phyloP scores from a whole-genome alignment of 83 land plant species.

The Diphasiastrum complanatum region DNA sequence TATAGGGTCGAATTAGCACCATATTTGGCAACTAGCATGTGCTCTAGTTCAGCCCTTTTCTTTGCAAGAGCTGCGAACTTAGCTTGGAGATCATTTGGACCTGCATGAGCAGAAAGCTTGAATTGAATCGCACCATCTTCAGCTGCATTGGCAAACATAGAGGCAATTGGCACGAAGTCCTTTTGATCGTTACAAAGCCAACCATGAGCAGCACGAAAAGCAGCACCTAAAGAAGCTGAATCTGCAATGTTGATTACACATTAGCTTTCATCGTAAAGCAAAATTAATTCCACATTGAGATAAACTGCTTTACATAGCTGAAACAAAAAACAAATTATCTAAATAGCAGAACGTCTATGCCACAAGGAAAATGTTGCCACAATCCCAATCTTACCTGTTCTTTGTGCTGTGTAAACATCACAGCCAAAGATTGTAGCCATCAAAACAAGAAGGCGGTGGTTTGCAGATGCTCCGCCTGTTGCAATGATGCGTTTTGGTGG shows the following conservation, averaged over 20 bases:
- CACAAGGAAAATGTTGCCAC: background rate
- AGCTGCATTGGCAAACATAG: conserved; percentile 7
- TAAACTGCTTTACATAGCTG: background rate
- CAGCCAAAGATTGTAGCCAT: conserved; percentile 86
- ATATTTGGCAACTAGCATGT: conserved; percentile 16
- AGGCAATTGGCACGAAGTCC: conserved; percentile 19
- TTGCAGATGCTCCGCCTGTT: conserved; percentile 97
- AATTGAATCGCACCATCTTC: conserved; percentile 17
- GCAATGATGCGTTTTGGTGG: conserved; percentile 90
- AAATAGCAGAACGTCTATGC: background rate
- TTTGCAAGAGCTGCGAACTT: conserved; percentile 12
- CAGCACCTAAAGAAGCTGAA: conserved; percentile 96
- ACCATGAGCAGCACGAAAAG: conserved; percentile 93
- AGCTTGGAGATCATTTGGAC: conserved; percentile 3
- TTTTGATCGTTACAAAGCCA: conserved; percentile 25
- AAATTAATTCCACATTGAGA: background rate
- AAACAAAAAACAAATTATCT: conserved; percentile 4
- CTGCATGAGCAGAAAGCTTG: conserved; percentile 8
- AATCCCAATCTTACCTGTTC: conserved; percentile 51
- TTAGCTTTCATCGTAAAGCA: background rate
- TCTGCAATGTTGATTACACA: conserved; percentile 38
- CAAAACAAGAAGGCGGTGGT: conserved; percentile 45
- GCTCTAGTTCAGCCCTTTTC: conserved; percentile 17
- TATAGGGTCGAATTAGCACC: too few species aligned
- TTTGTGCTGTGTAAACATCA: conserved; percentile 67